Evolutionary conservation across 495 filamentous ascomycete species (phyloP), one percentile per base, ranked within the genome.

Genomic region (Trichoderma orchidacearum): DNA sequence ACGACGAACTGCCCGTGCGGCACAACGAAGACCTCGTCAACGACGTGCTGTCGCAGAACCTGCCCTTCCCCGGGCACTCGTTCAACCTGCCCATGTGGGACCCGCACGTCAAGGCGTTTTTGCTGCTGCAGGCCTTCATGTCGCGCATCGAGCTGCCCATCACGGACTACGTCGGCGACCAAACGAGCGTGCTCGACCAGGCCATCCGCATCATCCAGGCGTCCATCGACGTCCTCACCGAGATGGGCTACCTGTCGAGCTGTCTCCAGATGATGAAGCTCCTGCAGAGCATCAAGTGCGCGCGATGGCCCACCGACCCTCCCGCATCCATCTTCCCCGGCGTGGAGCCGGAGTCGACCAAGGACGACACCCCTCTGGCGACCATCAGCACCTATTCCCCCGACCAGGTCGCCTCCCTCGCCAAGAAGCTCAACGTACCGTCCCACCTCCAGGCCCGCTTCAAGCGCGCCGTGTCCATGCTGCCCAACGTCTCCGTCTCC

Each of bases 1-100:
- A 96, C 68, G 90, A 96, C 65, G 93, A 99, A 66, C 82, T 99
- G 11, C 93, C 93, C 0, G 94, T 97, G n/a, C 86, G 93, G 4
- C 93, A 99, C 70, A 99, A 99, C 68, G 93, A 99, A 70, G 93
- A 99, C 68, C 83, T 99, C 32, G 91, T 99, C 75, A 99, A 99
- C 66, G 85, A 82, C 0, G 91, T 97, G 64, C 75, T 99, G 3
- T 87, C 90, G 2, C 83, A 82, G 35, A 86, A 88, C 59, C 74
- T 97, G 0, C 69, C 75, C 8, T 85, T 95, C 64, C 68, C 73
- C 0, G 71, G 69, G 12, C 65, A 62, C 11, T 61, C 64, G 5
- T 85, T 84, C 21, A 77, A 77, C 38, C 66, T 94, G 50, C 92
- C 90, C 0, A 88, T 97, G 85, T 96, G 93, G 91, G 93, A 99